These are phyloP conservation scores for Colletotrichum godetiae DNA, from an alignment of 2,329 filamentous ascomycete genomes.

Conservation along the genomic window DNA sequence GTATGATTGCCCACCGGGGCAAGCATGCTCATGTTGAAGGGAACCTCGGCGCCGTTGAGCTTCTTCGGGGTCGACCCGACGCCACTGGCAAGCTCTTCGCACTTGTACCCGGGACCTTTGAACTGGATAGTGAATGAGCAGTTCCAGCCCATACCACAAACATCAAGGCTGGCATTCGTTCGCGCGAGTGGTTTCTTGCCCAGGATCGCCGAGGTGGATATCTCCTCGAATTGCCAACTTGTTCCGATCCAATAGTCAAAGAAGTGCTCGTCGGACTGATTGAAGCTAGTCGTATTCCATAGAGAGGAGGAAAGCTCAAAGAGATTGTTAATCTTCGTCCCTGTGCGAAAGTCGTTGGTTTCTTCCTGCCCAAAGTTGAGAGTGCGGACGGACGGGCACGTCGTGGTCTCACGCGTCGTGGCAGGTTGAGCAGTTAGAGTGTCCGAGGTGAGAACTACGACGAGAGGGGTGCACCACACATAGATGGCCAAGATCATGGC, in stretches of 20 bases:
- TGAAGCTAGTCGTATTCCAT: conserved; percentile 46
- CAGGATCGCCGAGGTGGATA: conserved; percentile 42
- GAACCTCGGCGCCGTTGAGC: conserved; percentile 39
- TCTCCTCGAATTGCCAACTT: conserved; percentile 41
- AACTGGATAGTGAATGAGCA: conserved; percentile 49
- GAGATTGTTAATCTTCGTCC: conserved; percentile 42
- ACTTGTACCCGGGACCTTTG: conserved; percentile 50
- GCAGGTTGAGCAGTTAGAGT: conserved; percentile 46
- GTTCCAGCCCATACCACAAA: conserved; percentile 48
- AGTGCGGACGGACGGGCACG: conserved; percentile 44
- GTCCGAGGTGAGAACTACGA: conserved; percentile 52
- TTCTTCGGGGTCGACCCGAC: conserved; percentile 39
- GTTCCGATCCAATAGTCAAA: conserved; percentile 47
- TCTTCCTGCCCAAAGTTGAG: conserved; percentile 50
- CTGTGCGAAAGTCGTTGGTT: conserved; percentile 45
- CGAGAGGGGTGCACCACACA: conserved; percentile 51
- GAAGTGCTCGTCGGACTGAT: conserved; percentile 38
- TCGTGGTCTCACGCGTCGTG: conserved; percentile 39
- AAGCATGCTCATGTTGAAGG: conserved; percentile 42
- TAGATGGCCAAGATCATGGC: conserved; percentile 48
- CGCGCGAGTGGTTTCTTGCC: conserved; percentile 40
- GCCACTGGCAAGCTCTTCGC: conserved; percentile 43
- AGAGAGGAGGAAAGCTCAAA: conserved; percentile 43
- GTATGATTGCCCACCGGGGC: conserved; percentile 44
- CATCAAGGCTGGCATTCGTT: conserved; percentile 43